Conservation (phyloP, 257 asterid genomes). For the Salvia miltiorrhiza region DNA sequence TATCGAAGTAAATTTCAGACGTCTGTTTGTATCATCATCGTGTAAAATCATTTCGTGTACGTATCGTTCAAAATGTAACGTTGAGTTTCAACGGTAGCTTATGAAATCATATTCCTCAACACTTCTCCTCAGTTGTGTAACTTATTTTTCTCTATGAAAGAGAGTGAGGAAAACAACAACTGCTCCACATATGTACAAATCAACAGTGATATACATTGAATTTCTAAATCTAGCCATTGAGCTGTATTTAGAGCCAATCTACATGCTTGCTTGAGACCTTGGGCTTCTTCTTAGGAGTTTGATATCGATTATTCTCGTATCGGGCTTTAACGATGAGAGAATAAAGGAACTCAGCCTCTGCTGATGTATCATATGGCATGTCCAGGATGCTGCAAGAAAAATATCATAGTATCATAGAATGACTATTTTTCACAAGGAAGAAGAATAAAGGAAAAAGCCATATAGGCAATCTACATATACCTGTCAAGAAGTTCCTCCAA, state of each 20-base stretch:
- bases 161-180: neutral
- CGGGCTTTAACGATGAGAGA: constrained; percentile 69
- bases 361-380: constrained; percentile 81
- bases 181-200: neutral
- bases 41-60: neutral
- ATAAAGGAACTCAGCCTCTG: constrained; percentile 77
- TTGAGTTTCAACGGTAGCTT: neutral
- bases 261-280: constrained; percentile 50
- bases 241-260: constrained; percentile 43
- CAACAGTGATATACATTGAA: neutral
- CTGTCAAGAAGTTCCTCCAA: constrained; percentile 84
- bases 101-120: neutral
- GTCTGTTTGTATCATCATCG: neutral
- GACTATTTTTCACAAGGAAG: neutral
- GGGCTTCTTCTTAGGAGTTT: constrained; percentile 51
- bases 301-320: constrained; percentile 70
- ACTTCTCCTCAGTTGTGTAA: no score
- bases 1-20: neutral
- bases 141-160: no score
- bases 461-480: constrained; percentile 22
- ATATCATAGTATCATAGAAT: neutral
- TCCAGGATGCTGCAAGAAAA: constrained; percentile 50
- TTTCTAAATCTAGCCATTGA: neutral
- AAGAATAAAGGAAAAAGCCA: neutral
- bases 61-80: neutral